Percentiles rank a stretch among this genome's conserved stretches.
Conservation (phyloP, 257 asterid genomes). For the Forsythia suspensa region DNA sequence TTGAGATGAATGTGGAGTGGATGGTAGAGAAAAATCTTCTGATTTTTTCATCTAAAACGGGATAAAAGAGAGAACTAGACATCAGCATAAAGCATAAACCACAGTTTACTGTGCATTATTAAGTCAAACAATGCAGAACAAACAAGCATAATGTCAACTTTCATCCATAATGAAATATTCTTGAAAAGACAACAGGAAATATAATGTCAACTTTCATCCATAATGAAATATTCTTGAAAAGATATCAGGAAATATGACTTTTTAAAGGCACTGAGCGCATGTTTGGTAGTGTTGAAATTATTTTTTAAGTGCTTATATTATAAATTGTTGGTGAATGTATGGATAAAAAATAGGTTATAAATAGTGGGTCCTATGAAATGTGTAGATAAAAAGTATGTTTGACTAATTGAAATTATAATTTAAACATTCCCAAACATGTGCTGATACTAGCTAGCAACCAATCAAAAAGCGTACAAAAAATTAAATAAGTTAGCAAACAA, state of each 20-base stretch:
- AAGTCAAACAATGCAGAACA: not conserved
- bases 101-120: conserved; percentile 10
- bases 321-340: no score
- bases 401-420: no score
- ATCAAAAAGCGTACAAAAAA: conserved; percentile 7
- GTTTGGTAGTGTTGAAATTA: no score
- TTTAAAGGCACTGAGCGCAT: conserved; percentile 16
- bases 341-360: no score
- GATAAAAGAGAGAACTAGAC: not conserved
- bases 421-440: no score
- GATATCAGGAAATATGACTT: not conserved
- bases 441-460: conserved; percentile 15
- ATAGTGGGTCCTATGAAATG: no score
- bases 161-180: not conserved
- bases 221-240: not conserved
- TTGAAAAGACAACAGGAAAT: not conserved
- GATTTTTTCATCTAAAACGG: conserved; percentile 77
- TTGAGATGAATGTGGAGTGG: conserved; percentile 54
- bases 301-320: no score
- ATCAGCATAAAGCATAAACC: conserved; percentile 3
- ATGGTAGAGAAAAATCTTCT: conserved; percentile 49
- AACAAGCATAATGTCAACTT: not conserved
- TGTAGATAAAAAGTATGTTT: no score
- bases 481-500: conserved; percentile 1
- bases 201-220: not conserved